Conservation (phyloP, 805 yeast genomes). For the Barnettozyma pratensis region DNA sequence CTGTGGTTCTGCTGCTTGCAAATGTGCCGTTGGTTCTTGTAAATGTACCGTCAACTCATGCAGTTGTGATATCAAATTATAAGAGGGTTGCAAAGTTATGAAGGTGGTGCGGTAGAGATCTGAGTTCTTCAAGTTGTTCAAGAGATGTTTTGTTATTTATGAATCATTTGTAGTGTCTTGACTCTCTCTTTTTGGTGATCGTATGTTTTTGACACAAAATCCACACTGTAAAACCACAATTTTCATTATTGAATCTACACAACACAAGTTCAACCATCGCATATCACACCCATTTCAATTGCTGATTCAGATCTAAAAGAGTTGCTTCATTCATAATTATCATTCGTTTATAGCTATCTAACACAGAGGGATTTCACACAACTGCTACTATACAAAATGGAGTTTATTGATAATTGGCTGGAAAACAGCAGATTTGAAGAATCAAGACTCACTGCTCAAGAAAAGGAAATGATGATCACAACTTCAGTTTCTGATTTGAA, state of each 20-base stretch:
- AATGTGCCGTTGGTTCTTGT: conserved; percentile 23
- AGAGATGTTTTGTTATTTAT: background rate
- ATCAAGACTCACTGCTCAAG: conserved; percentile 1
- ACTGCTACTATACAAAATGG: background rate
- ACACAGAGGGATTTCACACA: background rate
- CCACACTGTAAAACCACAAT: too few relatives aligned
- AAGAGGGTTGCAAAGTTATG: background rate
- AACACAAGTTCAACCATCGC: too few relatives aligned
- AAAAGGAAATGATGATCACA: conserved; percentile 4
- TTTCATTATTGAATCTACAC: too few relatives aligned
- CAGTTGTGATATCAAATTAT: conserved; percentile 22
- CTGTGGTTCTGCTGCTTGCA: conserved; percentile 24
- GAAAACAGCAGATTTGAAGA: conserved; percentile 4
- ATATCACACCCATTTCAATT: too few relatives aligned
- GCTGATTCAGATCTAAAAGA: too few relatives aligned
- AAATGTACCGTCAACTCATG: conserved; percentile 22
- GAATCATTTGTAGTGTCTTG: background rate
- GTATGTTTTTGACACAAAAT: too few relatives aligned
- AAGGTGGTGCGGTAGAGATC: background rate
- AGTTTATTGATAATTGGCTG: conserved; percentile 11
- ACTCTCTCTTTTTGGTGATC: too few relatives aligned
- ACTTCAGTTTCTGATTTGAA: background rate
- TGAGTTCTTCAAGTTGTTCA: background rate
- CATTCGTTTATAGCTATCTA: background rate
- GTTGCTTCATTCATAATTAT: background rate